A percentile compares a stretch with the other conserved stretches of the same genome.
Evolutionary conservation across 2,329 filamentous ascomycete genomes (phyloP).

Genomic region (Botrytis elliptica): DNA sequence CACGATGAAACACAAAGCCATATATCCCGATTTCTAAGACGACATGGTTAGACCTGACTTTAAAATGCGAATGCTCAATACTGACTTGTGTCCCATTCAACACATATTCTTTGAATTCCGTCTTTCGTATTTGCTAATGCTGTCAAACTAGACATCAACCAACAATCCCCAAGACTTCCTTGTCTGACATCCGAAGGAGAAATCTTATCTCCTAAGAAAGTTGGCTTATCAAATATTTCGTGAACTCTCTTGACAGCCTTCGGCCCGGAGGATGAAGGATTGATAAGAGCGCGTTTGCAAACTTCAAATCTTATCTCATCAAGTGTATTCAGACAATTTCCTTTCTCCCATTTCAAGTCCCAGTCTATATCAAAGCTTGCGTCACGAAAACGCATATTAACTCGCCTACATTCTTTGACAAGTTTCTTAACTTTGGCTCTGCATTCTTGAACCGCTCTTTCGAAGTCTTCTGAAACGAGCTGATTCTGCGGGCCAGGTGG

Average conservation of each 20-base stretch:
- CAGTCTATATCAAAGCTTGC: conserved; percentile 68
- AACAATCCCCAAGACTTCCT: conserved; percentile 78
- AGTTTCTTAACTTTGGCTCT: conserved; percentile 61
- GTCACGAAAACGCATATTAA: conserved; percentile 83
- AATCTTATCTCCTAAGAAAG: conserved; percentile 76
- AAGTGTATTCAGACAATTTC: conserved; percentile 39
- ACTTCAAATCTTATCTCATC: conserved; percentile 50
- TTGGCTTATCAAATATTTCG: conserved; percentile 74
- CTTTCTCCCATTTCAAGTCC: conserved; percentile 51
- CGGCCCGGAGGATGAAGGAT: conserved; percentile 54
- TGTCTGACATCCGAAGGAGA: conserved; percentile 78
- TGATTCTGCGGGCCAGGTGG: conserved; percentile 55
- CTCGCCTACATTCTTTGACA: conserved; percentile 63
- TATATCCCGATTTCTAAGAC: conserved; percentile 70
- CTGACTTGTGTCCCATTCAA: conserved; percentile 63
- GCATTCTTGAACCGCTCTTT: conserved; percentile 70
- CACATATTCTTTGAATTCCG: conserved; percentile 70
- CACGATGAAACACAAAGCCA: conserved; percentile 80
- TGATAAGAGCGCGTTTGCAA: conserved; percentile 45
- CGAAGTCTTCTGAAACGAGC: conserved; percentile 61
- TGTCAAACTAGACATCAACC: conserved; percentile 78
- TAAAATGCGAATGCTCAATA: not conserved
- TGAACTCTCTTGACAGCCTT: conserved; percentile 74
- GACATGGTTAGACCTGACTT: conserved; percentile 13
- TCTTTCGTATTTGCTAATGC: conserved; percentile 72